Evolutionary conservation across 306 rosid species (phyloP).

Genomic region (Ormosia emarginata): DNA sequence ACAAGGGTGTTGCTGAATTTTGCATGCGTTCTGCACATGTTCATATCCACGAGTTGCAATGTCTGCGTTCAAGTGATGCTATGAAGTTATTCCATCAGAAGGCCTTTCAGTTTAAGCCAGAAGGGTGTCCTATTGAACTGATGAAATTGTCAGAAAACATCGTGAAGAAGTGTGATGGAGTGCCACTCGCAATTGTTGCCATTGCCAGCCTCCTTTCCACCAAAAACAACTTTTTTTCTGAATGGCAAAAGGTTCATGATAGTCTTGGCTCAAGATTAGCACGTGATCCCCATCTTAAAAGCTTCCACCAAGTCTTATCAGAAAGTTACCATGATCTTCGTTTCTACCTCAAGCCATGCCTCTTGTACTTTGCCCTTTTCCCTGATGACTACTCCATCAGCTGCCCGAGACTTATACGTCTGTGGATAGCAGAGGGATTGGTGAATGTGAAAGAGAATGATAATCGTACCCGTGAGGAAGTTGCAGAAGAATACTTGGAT

Average conservation of each 20-base stretch:
- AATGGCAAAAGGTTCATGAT: slow-evolving; percentile 1
- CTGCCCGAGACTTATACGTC: background rate
- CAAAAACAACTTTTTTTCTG: background rate
- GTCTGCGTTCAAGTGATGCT: background rate
- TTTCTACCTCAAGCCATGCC: background rate
- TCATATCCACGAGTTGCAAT: background rate
- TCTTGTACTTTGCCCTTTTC: background rate
- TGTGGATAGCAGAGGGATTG: slow-evolving; percentile 11
- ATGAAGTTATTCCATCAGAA: background rate
- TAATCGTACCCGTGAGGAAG: background rate
- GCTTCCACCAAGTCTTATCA: background rate
- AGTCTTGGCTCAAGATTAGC: background rate
- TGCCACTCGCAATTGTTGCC: slow-evolving; percentile 21
- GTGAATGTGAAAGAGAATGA: background rate
- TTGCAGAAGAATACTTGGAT: background rate
- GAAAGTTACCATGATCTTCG: too few species aligned
- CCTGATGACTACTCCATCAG: background rate
- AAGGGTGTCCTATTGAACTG: background rate
- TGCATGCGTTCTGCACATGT: background rate
- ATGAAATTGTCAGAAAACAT: background rate
- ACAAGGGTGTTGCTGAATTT: background rate
- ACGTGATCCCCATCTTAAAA: background rate
- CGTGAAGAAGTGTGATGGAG: background rate
- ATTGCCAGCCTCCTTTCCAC: slow-evolving; percentile 7
- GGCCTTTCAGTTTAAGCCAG: background rate